Conservation (phyloP, 257 asterid genomes). For the Solanum gracilifrons region DNA sequence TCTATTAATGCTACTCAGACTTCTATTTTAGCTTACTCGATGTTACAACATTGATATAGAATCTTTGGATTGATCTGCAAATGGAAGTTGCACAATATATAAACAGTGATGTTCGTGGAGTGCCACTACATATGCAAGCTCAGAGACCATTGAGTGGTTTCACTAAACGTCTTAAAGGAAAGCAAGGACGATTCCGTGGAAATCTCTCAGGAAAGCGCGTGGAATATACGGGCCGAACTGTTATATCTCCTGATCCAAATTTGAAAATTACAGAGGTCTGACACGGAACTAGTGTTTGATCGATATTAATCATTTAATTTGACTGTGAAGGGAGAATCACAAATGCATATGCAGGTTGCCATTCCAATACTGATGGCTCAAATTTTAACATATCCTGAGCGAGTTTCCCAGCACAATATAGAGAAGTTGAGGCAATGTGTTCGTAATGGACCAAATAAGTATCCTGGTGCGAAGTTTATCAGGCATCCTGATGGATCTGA, state of each 20-base stretch:
- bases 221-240: constrained; percentile 92
- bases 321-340: not conserved
- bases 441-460: constrained; percentile 85
- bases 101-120: constrained; percentile 67
- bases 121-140: constrained; percentile 17
- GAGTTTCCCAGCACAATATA: constrained; percentile 82
- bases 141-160: constrained; percentile 68
- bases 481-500: constrained; percentile 63
- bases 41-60: constrained; percentile 23
- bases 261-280: constrained; percentile 76
- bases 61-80: constrained; percentile 60
- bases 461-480: constrained; percentile 87
- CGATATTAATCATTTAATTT: not conserved
- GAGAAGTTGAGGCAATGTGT: constrained; percentile 89
- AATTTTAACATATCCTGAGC: constrained; percentile 82
- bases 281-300: constrained; percentile 1
- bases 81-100: constrained; percentile 81
- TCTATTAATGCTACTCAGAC: not conserved
- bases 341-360: constrained; percentile 50
- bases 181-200: constrained; percentile 88
- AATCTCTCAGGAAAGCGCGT: constrained; percentile 96
- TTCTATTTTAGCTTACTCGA: not conserved
- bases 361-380: constrained; percentile 81
- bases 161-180: constrained; percentile 94
- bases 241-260: constrained; percentile 95